phyloP scores from a whole-genome alignment of 2,329 filamentous ascomycete species.

The Monosporascus sp. region DNA sequence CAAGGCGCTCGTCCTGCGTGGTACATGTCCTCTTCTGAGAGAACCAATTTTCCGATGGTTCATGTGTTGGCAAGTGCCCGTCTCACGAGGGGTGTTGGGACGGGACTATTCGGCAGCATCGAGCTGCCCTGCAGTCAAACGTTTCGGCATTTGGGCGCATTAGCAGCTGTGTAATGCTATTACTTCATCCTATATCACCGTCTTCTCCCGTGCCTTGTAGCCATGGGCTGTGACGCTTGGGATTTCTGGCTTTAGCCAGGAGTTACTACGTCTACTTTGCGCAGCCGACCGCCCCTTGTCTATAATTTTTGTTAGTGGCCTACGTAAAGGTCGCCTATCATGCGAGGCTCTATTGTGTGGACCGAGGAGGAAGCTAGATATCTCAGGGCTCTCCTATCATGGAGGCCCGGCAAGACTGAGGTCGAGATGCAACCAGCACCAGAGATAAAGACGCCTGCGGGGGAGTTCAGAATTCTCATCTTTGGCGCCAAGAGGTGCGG shows the following conservation, averaged over 20 bases:
- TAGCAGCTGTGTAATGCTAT: not conserved
- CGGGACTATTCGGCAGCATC: not conserved
- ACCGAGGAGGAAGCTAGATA: constrained; percentile 36
- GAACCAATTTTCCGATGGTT: not conserved
- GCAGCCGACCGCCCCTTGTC: constrained; percentile 1
- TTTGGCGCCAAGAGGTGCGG: constrained; percentile 33
- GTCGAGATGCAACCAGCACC: constrained; percentile 10
- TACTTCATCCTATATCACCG: not conserved
- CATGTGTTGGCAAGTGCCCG: not conserved
- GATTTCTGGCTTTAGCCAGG: not conserved
- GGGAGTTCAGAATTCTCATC: constrained; percentile 33
- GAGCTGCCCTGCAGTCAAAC: not conserved
- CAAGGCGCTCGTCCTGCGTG: not conserved
- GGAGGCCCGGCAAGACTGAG: constrained; percentile 28
- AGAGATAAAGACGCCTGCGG: constrained; percentile 18
- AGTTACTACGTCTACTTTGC: not conserved
- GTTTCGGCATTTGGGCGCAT: not conserved
- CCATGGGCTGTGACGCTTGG: not conserved
- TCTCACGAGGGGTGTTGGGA: not conserved
- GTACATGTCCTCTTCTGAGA: not conserved
- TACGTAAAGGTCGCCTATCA: not conserved
- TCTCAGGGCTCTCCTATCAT: constrained; percentile 32
- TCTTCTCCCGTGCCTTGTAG: not conserved
- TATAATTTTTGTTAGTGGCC: not conserved
- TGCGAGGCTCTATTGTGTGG: constrained; percentile 24